Base-by-base conservation (phyloP, 441 rosid genomes). In the Erodium texanum region DNA sequence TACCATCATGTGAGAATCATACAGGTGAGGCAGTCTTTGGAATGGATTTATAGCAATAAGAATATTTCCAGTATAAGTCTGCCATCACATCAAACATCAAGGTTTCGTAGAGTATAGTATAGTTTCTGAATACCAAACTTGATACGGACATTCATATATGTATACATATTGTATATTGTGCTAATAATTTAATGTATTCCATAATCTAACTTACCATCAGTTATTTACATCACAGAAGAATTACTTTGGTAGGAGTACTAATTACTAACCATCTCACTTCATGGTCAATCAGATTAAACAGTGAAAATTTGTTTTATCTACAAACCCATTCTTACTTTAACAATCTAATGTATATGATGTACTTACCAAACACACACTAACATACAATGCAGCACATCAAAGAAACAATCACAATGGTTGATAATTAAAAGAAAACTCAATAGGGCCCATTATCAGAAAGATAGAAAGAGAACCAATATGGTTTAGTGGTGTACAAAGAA, bases 31-130 rank as follows among this genome's bases (percentile, higher is more conserved):
- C 72, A 91, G 82, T 73, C 95, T 75, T 91, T 91, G 97, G 84
- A 91, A 91, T 5, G 97, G 97, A 79, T 91, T 91, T 45, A 89
- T 91, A 3, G 96, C 96, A 24, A 91, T 91, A 68, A 91, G 90
- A 74, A 91, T 89, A 64, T 87, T 91, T 74, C 97, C 97, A 0
- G 97, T 89, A 83, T 89, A 91, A 0, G 97, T 91, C 97, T 91
- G 84, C 66, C 66, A 68, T 43, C 62, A 66, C 43, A 36, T 50
- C 59, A 72, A 59, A 72, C 38, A 59, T 48, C 54, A 50, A 50
- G 64, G 29, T 61, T 15, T 12, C 10, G 23, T 23, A 61, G 32
- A 24, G n/a, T 11, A 61, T 61, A 24, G n/a, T 11, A 61, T 61
- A 8, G 64, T 61, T 61, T 61, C 64, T 24, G 18, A 61, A 61